These are phyloP conservation scores for Talaromyces albobiverticillius DNA, from an alignment of 2,329 filamentous ascomycete genomes.

Conservation along the genomic window DNA sequence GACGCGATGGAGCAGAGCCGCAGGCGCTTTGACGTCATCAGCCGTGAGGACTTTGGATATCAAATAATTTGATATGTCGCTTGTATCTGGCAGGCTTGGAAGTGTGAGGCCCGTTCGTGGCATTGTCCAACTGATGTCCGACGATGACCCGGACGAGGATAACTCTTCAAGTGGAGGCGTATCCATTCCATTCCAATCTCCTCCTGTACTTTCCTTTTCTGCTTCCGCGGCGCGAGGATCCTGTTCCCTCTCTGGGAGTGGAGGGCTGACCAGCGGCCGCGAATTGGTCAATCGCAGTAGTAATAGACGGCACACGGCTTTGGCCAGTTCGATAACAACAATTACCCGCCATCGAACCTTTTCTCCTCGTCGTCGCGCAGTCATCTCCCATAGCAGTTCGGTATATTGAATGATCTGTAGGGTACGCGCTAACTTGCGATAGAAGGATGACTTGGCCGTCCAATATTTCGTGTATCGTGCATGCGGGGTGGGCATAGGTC, in stretches of 20 bases:
- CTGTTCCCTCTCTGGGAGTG: constrained; percentile 79
- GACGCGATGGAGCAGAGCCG: constrained; percentile 74
- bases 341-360: constrained; percentile 81
- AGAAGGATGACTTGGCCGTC: constrained; percentile 62
- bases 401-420: constrained; percentile 93
- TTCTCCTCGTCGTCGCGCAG: constrained; percentile 79
- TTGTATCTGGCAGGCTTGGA: constrained; percentile 74
- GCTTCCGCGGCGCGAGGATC: constrained; percentile 61
- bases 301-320: constrained; percentile 78
- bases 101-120: constrained; percentile 86
- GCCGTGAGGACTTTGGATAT: constrained; percentile 87
- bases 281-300: constrained; percentile 80
- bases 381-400: constrained; percentile 96
- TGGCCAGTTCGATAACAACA: constrained; percentile 78
- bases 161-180: constrained; percentile 37
- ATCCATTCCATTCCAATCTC: constrained; percentile 49
- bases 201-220: constrained; percentile 47
- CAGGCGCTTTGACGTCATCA: constrained; percentile 93
- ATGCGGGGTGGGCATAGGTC: constrained; percentile 55
- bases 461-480: constrained; percentile 64
- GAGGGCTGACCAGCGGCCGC: constrained; percentile 76
- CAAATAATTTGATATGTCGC: constrained; percentile 83
- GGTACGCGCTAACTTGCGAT: constrained; percentile 75
- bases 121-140: constrained; percentile 72
- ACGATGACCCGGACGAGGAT: constrained; percentile 20